phyloP scores from a whole-genome alignment of 768 basidiomycete species.

The Calocybe cyanea region DNA sequence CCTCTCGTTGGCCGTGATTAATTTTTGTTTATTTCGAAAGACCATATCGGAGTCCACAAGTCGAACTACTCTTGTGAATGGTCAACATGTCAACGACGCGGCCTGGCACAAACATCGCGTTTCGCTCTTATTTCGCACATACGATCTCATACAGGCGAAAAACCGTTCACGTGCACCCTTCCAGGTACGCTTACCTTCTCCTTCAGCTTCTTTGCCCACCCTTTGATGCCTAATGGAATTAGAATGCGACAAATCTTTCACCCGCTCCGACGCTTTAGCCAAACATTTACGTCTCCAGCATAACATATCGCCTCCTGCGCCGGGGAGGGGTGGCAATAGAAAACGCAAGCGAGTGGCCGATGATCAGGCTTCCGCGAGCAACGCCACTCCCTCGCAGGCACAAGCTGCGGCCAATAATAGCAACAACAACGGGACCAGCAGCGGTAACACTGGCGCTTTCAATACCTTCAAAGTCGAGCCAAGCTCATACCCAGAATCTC shows the following conservation, averaged over 20 bases:
- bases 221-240: conserved; percentile 1
- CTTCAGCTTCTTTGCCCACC: neutral
- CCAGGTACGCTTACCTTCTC: conserved; percentile 52
- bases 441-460: conserved; percentile 33
- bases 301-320: conserved; percentile 69
- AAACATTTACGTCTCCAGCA: conserved; percentile 93
- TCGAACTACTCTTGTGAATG: conserved; percentile 89
- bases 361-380: conserved; percentile 25
- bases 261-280: conserved; percentile 88
- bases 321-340: conserved; percentile 64
- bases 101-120: conserved; percentile 81
- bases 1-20: neutral
- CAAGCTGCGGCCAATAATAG: conserved; percentile 19
- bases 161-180: conserved; percentile 80
- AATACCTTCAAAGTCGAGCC: conserved; percentile 66
- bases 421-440: no score
- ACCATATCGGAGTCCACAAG: conserved; percentile 80
- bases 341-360: conserved; percentile 64
- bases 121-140: conserved; percentile 91
- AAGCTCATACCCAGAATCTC: conserved; percentile 35
- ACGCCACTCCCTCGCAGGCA: conserved; percentile 19
- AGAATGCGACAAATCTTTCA: conserved; percentile 97
- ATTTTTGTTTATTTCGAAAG: conserved; percentile 30
- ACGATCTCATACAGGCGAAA: conserved; percentile 91
- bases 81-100: conserved; percentile 74